A percentile compares a stretch with the other conserved stretches of the same genome.
Conservation (phyloP, 257 asterid genomes). For the Solanum rostratum region DNA sequence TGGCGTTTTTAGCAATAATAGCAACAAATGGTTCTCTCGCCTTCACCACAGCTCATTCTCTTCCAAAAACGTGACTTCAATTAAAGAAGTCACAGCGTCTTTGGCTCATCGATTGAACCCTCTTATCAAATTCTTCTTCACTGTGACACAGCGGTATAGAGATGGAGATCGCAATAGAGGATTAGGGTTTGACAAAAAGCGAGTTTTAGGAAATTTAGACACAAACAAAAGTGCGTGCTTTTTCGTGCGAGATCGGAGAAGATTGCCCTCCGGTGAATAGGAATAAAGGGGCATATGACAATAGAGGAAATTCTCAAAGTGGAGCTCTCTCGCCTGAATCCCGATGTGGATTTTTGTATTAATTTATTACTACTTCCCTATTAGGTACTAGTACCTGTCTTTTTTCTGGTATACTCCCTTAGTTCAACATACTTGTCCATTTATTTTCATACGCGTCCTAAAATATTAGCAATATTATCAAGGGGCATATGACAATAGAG, state of each 20-base stretch:
- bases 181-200: neutral
- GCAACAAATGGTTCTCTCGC: neutral
- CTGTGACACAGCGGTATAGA: neutral
- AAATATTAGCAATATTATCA: no score
- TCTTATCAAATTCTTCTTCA: neutral
- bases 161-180: neutral
- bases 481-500: neutral
- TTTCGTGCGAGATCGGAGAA: neutral
- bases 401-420: no score
- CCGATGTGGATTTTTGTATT: neutral
- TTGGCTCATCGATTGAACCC: neutral
- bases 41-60: neutral
- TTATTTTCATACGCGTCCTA: no score
- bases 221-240: neutral
- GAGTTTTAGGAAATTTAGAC: neutral
- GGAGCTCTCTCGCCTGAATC: neutral
- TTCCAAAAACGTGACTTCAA: neutral
- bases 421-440: no score
- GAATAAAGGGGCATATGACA: neutral
- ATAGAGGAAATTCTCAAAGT: neutral
- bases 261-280: neutral
- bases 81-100: neutral
- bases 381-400: neutral
- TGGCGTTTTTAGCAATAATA: slow-evolving; percentile 32
- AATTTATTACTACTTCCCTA: neutral